These are phyloP conservation scores for Purshia tridentata DNA, from an alignment of 306 rosid species.

Conservation along the genomic window DNA sequence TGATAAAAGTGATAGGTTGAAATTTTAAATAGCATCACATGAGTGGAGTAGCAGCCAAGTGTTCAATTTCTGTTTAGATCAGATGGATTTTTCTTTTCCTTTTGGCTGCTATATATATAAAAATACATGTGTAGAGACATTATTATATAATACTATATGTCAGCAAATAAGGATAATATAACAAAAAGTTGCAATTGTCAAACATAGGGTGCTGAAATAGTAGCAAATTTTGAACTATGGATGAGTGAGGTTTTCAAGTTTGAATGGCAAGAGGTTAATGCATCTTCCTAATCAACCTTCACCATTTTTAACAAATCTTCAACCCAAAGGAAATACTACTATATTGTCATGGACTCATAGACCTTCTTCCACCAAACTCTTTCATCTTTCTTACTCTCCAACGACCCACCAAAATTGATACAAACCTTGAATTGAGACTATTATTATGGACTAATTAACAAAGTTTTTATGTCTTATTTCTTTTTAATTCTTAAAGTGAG, in stretches of 20 bases:
- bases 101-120: background rate
- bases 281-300: slow-evolving; percentile 14
- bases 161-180: slow-evolving; percentile 8
- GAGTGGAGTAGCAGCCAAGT: background rate
- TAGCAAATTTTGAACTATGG: slow-evolving; percentile 7
- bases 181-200: slow-evolving; percentile 1
- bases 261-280: slow-evolving; percentile 6
- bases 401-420: slow-evolving; percentile 17
- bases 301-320: slow-evolving; percentile 26
- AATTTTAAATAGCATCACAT: background rate
- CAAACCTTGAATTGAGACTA: background rate
- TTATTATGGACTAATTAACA: background rate
- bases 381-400: background rate
- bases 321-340: slow-evolving; percentile 23
- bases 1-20: no score
- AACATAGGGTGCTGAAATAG: slow-evolving; percentile 5
- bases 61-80: background rate
- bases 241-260: background rate
- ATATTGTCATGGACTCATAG: background rate
- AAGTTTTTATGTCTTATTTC: background rate
- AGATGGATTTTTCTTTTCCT: background rate
- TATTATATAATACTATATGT: background rate
- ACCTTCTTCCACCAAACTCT: slow-evolving; percentile 38
- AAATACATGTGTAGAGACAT: background rate
- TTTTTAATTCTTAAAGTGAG: background rate